Evolutionary conservation across 139 green algal genomes (phyloP).

Genomic region (Spirogloea muscicola): DNA sequence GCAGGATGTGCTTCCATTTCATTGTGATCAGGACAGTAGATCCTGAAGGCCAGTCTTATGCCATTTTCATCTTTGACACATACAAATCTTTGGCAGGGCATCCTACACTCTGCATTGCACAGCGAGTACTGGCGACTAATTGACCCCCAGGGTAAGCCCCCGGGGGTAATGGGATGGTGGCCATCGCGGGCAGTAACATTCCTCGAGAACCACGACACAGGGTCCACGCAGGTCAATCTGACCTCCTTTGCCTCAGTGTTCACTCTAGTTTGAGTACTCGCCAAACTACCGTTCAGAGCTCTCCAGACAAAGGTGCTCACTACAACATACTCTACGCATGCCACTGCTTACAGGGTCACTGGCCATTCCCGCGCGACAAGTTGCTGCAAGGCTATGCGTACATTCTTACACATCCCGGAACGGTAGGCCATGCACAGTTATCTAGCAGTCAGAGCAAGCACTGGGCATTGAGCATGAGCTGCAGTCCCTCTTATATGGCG

Average conservation of each 20-base stretch:
- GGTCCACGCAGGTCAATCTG: conserved; percentile 55
- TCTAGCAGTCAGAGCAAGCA: too few species aligned
- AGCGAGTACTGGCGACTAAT: conserved; percentile 93
- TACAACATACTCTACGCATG: too few species aligned
- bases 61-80: conserved; percentile 11
- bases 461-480: too few species aligned
- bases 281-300: too few species aligned
- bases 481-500: too few species aligned
- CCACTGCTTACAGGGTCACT: conserved; percentile 50
- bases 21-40: too few species aligned
- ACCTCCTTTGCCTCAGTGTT: too few species aligned
- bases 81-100: conserved; percentile 53
- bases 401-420: conserved; percentile 91
- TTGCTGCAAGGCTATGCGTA: conserved; percentile 82
- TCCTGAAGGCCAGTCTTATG: too few species aligned
- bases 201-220: conserved; percentile 67
- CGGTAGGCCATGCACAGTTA: conserved; percentile 57
- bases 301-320: too few species aligned
- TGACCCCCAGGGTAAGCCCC: conserved; percentile 63
- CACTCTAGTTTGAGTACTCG: too few species aligned
- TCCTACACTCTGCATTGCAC: conserved; percentile 84
- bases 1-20: too few species aligned
- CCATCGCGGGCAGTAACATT: conserved; percentile 58
- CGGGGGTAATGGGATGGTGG: conserved; percentile 61
- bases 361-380: conserved; percentile 59